A percentile compares a stretch with the other conserved stretches of the same genome.
Conservation (phyloP, 306 rosid genomes). For the Hylodesmum podocarpum region DNA sequence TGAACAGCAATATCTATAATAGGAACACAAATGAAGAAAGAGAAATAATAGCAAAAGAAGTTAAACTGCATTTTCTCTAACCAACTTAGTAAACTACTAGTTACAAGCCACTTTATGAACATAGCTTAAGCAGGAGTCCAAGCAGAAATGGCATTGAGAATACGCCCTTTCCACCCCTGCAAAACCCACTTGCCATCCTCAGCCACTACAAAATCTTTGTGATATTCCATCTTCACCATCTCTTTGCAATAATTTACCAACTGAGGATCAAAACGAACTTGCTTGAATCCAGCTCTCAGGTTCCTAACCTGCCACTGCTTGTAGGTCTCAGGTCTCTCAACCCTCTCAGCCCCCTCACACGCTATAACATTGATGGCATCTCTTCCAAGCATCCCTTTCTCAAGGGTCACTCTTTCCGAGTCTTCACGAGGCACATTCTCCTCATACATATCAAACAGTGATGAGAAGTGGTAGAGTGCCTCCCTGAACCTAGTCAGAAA, state of each 20-base stretch:
- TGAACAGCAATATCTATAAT: constrained; percentile 4
- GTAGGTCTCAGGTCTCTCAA: constrained; percentile 86
- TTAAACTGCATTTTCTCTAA: neutral
- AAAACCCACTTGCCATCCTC: constrained; percentile 74
- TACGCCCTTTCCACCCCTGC: constrained; percentile 88
- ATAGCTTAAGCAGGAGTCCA: constrained; percentile 63
- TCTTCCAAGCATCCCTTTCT: constrained; percentile 61
- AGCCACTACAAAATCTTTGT: constrained; percentile 60
- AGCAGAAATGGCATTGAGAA: constrained; percentile 60
- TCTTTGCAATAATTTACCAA: constrained; percentile 43
- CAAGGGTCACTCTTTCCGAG: constrained; percentile 48
- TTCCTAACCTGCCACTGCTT: constrained; percentile 86
- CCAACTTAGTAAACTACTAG: constrained; percentile 8
- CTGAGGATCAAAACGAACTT: constrained; percentile 49
- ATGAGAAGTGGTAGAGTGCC: constrained; percentile 71
- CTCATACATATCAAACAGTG: constrained; percentile 76
- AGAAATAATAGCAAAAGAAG: neutral
- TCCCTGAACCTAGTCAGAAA: constrained; percentile 71
- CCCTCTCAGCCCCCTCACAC: constrained; percentile 70
- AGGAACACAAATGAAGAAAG: neutral
- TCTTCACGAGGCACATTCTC: constrained; percentile 63
- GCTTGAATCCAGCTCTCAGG: constrained; percentile 71
- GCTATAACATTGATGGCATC: constrained; percentile 78
- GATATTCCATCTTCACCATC: constrained; percentile 57
- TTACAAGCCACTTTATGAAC: neutral